Evolutionary conservation across 768 basidiomycete species (phyloP), one percentile per base, ranked within the genome.

Genomic region (Serpula lacrymans): DNA sequence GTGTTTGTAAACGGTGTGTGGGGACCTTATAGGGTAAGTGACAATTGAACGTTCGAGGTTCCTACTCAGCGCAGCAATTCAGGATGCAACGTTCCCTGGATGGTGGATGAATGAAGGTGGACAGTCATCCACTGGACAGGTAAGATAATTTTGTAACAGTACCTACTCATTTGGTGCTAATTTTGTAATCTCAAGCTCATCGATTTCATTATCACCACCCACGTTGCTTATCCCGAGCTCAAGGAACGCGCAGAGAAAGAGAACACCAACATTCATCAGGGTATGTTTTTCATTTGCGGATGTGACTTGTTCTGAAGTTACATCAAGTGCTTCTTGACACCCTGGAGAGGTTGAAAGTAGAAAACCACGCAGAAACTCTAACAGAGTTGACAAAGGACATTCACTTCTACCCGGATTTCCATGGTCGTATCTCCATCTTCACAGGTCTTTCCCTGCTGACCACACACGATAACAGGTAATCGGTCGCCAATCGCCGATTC

Each of bases 61-160:
- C 26, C 18, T n/a, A 24, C 25, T 39, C 4, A 33, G 6, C 62
- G 53, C 47, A 47, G 13, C 2, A 2, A 12, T 12, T 17, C 49
- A 88, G 79, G 84, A 97, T 55, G 83, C 91, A 5, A 75, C 94
- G 23, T 93, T 97, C 65, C 82, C 82, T 30, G 91, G 84, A 13
- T 94, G 90, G 85, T 99, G 95, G 96, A 96, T 97, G 92, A 99
- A 94, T 55, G 96, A 99, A 64, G 96, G 95, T 27, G 96, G 96
- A 2, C 96, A 99, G 64, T 96, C 93, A 6, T 94, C 93, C 1
- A 99, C 96, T 0, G 96, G 96, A n/a, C 90, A 92, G 65, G 85
- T 85, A 38, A 34, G 64, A n/a, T n/a, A n/a, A n/a, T 47, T 14
- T 17, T 21, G 28, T 39, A 2, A 20, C 12, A 18, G 5, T 14